Evolutionary conservation across 2,329 filamentous ascomycete genomes (phyloP), one percentile per base, ranked within the genome.

Genomic region (Thermothelomyces thermophilus): DNA sequence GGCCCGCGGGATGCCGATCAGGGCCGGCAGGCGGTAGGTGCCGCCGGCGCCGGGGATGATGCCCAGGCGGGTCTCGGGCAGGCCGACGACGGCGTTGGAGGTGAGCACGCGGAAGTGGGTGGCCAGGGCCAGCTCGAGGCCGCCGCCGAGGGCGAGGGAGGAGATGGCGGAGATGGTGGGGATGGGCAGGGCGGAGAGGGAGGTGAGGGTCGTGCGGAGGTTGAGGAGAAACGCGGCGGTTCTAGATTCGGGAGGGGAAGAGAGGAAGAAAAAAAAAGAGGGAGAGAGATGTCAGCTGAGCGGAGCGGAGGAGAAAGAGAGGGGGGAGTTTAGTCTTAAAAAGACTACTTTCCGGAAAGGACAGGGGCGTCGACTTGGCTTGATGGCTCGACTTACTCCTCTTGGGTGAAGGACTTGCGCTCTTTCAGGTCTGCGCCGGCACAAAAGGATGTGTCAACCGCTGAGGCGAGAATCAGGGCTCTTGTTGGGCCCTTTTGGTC

Each of bases 1-100:
- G n/a, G 93, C 93, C 48, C 90, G 82, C 22, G 77, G 74, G 20
- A 86, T 71, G 5, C 93, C 93, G 57, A 98, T 84, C 17, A 98
- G 70, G 8, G 77, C 79, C 1, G 90, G 89, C 0, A 98, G 81
- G 9, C 93, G 84, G 68, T 89, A 88, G 1, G 91, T 97, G 53
- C 91, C 93, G 37, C 93, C 93, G 2, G 91, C 93, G 52, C 93
- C 93, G 3, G 93, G 93, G 57, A 98, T 86, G 65, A 98, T 98
- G 49, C 86, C 93, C 2, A 98, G 78, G 2, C 90, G 79, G 1
- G 93, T 97, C 67, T 98, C 93, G 1, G 93, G 93, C 5, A 97
- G 80, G 0, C 83, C 90, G 48, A 98, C 82, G 20, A 76, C 72
- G 14, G 89, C 86, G 30, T 83, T 86, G 34, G 87, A 89, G 28